Percentiles rank a stretch among this genome's conserved stretches.
phyloP scores from a whole-genome alignment of 345 rosid species.

The Erucastrum elatum region DNA sequence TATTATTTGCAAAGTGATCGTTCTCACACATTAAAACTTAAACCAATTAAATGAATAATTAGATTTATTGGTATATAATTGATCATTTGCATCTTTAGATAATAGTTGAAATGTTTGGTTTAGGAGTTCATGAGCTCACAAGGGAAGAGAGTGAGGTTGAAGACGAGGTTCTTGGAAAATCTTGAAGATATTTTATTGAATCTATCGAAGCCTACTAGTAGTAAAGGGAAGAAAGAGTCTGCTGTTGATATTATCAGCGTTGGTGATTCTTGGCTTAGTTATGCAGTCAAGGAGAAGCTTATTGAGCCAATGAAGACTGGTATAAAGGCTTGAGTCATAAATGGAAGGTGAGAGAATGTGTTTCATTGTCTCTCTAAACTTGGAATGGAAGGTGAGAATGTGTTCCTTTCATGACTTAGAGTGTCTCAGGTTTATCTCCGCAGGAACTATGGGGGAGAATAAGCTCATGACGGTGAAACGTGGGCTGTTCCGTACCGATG shows the following conservation, averaged over 20 bases:
- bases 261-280: conserved; percentile 85
- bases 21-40: too few relatives aligned
- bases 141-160: conserved; percentile 66
- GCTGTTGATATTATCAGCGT: conserved; percentile 66
- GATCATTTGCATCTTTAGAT: not conserved
- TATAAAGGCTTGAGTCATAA: conserved; percentile 58
- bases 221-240: not conserved
- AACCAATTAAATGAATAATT: too few relatives aligned
- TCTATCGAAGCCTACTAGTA: conserved; percentile 36
- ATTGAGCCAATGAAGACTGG: conserved; percentile 82
- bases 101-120: not conserved
- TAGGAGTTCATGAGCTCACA: conserved; percentile 76
- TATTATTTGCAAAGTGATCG: too few relatives aligned
- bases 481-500: conserved; percentile 96
- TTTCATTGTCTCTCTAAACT: not conserved
- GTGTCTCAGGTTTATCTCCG: conserved; percentile 70
- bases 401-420: conserved; percentile 41
- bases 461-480: conserved; percentile 63
- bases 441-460: conserved; percentile 73
- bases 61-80: too few relatives aligned
- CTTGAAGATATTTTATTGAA: conserved; percentile 66
- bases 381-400: too few relatives aligned
- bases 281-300: conserved; percentile 53
- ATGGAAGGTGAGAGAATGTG: conserved; percentile 65
- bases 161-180: conserved; percentile 46